Conservation (phyloP, 192 early-diverging fungal species). For the Gryganskiella cystojenkinii region DNA sequence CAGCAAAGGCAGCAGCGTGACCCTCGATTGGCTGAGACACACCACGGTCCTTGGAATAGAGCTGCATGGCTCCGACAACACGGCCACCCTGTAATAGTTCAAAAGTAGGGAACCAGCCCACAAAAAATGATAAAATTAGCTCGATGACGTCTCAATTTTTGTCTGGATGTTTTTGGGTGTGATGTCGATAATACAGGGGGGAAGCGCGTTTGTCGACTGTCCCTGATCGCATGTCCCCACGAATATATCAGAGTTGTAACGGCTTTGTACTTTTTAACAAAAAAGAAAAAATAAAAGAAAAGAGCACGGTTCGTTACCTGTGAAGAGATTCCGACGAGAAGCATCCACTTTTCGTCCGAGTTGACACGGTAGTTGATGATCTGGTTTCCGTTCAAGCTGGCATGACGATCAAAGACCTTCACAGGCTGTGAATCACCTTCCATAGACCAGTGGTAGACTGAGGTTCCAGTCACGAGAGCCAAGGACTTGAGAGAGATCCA, state of each 20-base stretch:
- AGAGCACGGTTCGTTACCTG: conserved; percentile 57
- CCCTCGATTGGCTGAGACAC: conserved; percentile 97
- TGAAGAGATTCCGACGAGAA: conserved; percentile 94
- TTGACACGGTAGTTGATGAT: conserved; percentile 97
- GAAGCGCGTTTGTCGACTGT: too few relatives aligned
- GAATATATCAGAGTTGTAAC: too few relatives aligned
- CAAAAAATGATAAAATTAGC: neutral
- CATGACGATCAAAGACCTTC: conserved; percentile 96
- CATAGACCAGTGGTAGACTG: conserved; percentile 98
- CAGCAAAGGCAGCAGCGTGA: conserved; percentile 96
- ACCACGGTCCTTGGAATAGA: conserved; percentile 92
- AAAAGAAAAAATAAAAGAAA: too few relatives aligned
- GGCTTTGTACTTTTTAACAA: too few relatives aligned
- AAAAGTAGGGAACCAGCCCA: neutral
- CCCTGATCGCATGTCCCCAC: too few relatives aligned
- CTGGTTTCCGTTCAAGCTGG: conserved; percentile 84
- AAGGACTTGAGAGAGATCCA: conserved; percentile 91
- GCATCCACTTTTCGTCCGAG: conserved; percentile 93
- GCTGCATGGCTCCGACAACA: conserved; percentile 96
- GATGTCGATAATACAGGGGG: too few relatives aligned
- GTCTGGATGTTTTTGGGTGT: neutral
- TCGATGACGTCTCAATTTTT: neutral
- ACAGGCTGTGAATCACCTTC: conserved; percentile 86
- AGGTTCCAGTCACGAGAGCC: conserved; percentile 87
- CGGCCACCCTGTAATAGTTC: conserved; percentile 79